Percentiles rank a stretch among this genome's conserved stretches.
phyloP scores from a whole-genome alignment of 176 grass and related monocot species.

The Carex littledalei region DNA sequence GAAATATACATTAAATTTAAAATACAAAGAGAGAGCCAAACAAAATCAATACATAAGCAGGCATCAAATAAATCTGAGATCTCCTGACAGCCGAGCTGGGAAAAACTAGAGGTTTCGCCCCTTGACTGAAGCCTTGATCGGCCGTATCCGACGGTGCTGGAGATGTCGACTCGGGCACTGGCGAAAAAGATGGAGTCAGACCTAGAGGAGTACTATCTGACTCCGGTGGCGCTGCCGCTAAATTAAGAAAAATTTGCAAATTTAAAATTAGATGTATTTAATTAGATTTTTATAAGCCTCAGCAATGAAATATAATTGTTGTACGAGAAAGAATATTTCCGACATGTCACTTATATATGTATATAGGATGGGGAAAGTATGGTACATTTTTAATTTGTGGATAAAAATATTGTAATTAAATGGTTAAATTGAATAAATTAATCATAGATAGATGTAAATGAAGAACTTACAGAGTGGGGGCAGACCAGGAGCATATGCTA shows the following conservation, averaged over 20 bases:
- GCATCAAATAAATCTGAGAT: constrained; percentile 10
- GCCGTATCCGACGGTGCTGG: background rate
- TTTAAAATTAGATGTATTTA: background rate
- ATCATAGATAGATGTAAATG: background rate
- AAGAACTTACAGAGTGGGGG: constrained; percentile 52
- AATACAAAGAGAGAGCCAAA: constrained; percentile 24
- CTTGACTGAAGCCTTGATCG: constrained; percentile 4
- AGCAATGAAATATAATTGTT: background rate
- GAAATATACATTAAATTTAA: background rate
- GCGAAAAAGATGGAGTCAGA: constrained; percentile 16
- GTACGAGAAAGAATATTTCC: background rate
- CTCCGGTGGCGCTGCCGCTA: constrained; percentile 27
- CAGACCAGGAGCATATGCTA: constrained; percentile 33
- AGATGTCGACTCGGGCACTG: constrained; percentile 17
- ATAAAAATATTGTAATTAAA: background rate
- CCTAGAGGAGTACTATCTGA: constrained; percentile 1
- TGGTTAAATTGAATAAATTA: background rate
- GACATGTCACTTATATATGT: background rate
- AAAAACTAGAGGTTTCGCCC: constrained; percentile 43
- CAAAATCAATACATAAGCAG: background rate
- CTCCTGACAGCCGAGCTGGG: constrained; percentile 38
- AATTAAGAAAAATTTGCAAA: background rate
- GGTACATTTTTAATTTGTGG: no score
- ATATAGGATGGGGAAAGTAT: no score
- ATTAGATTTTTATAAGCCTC: background rate